Evolutionary conservation across 176 grass and related monocot genomes (phyloP).

Genomic region (Zoysia japonica): DNA sequence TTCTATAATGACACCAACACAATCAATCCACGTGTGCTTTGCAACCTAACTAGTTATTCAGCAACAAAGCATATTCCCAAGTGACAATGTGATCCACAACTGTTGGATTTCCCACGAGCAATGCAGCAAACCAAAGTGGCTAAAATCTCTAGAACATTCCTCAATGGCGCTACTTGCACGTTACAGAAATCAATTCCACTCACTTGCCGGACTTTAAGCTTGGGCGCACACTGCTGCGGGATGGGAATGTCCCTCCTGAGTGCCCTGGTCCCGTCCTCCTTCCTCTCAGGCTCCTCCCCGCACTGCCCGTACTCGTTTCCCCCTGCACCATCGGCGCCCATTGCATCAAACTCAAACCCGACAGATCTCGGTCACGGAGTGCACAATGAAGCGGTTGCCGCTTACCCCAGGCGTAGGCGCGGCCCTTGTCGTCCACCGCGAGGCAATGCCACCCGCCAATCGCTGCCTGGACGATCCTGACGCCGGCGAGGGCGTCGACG

Average conservation of each 20-base stretch:
- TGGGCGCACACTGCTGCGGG: conserved; percentile 74
- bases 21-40: background rate
- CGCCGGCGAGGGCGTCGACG: conserved; percentile 65
- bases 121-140: conserved; percentile 20
- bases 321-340: conserved; percentile 48
- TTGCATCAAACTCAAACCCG: conserved; percentile 17
- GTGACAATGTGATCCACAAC: conserved; percentile 32
- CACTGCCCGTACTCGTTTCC: conserved; percentile 98
- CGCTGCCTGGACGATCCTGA: conserved; percentile 92
- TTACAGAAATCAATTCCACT: conserved; percentile 35
- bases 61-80: conserved; percentile 33
- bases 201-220: conserved; percentile 91
- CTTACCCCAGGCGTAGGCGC: conserved; percentile 87
- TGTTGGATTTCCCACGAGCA: conserved; percentile 37
- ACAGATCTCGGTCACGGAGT: background rate
- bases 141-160: conserved; percentile 41
- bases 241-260: conserved; percentile 85
- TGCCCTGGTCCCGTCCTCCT: conserved; percentile 76
- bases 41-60: conserved; percentile 8
- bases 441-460: conserved; percentile 98
- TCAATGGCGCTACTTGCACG: background rate
- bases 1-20: background rate
- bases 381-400: background rate
- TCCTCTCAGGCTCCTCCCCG: conserved; percentile 93
- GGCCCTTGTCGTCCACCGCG: conserved; percentile 78